Base-by-base conservation (phyloP, 2,329 filamentous ascomycete species). In the Leptosphaerulina australis region DNA sequence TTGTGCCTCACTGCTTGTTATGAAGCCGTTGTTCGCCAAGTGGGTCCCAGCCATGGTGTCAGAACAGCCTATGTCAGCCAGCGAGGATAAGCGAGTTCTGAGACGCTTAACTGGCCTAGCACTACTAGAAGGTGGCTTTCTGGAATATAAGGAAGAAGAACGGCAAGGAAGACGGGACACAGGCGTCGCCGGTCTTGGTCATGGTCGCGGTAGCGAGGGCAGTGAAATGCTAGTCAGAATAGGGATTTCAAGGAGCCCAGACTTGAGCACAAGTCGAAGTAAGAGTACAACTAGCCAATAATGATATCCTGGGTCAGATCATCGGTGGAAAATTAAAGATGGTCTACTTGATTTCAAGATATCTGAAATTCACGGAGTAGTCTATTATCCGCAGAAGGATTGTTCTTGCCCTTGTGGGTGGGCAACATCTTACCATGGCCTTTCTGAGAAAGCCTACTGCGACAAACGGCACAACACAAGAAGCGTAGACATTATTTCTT, bases 1-100 rank as follows among this genome's bases (percentile, higher is more conserved):
- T 4, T 78, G 74, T 56, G 74, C 75, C 9, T 78, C 71, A 2
- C 52, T 78, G 14, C 60, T 77, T 1, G 73, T 75, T 2, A 67
- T 78, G 53, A 77, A 76, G 41, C 75, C 74, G 5, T 60, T 78
- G 7, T 50, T 77, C 43, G 56, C 62, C 6, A 66, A 61, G 12
- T 52, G 70, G 33, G 69, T 72, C 15, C 75, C 75, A 0, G 53
- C 53, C 2, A 44, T 75, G 17, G 50, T 70, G 17, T 44, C 53
- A 4, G 59, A 60, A 17, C 51, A 58, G 17, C 45, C 54, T 2
- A 22, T 55, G 11, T 56, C 62, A 30, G 57, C 56, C 21, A 50
- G 50, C 12, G 56, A 62, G 31, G 55, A 63, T 28, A 34, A 21
- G 15, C 41, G 48, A 36, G 25, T 45, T 7, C 49, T 58, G 37